These are phyloP conservation scores for Irpex sp. DNA, from an alignment of 1,284 basidiomycete genomes.

Conservation along the genomic window DNA sequence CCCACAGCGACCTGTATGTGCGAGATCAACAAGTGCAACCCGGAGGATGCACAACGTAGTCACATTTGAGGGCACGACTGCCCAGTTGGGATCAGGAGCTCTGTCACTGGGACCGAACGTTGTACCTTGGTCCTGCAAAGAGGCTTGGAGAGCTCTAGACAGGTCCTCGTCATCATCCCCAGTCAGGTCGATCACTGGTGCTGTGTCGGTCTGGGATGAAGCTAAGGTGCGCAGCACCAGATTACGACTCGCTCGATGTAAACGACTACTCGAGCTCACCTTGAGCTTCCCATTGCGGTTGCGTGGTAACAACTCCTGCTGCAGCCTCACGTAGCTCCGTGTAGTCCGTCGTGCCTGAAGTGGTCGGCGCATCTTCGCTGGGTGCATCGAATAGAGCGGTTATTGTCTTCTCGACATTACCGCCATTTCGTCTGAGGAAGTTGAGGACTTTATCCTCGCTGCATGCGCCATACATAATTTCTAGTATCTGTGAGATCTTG, in stretches of 20 bases:
- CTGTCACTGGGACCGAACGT: slow-evolving; percentile 57
- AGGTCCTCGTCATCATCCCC: slow-evolving; percentile 44
- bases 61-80: slow-evolving; percentile 65
- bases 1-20: not conserved
- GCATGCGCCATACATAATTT: slow-evolving; percentile 6
- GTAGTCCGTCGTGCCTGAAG: slow-evolving; percentile 8
- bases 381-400: slow-evolving; percentile 48
- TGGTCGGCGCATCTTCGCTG: slow-evolving; percentile 23
- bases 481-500: slow-evolving; percentile 8
- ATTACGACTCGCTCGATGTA: not conserved
- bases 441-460: slow-evolving; percentile 31
- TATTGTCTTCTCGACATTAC: slow-evolving; percentile 58
- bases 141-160: slow-evolving; percentile 48
- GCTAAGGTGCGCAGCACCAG: slow-evolving; percentile 18
- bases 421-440: slow-evolving; percentile 54
- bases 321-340: slow-evolving; percentile 16
- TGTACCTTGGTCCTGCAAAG: slow-evolving; percentile 37
- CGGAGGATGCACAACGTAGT: slow-evolving; percentile 9
- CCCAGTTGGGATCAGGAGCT: slow-evolving; percentile 62
- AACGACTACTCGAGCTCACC: slow-evolving; percentile 15
- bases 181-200: slow-evolving; percentile 54
- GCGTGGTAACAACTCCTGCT: slow-evolving; percentile 12
- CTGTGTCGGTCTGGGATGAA: slow-evolving; percentile 30
- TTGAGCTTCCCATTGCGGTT: slow-evolving; percentile 1
- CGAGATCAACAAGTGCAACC: not conserved